Evolutionary conservation across 2,329 filamentous ascomycete species (phyloP).

Genomic region (Ampelomyces quisqualis): DNA sequence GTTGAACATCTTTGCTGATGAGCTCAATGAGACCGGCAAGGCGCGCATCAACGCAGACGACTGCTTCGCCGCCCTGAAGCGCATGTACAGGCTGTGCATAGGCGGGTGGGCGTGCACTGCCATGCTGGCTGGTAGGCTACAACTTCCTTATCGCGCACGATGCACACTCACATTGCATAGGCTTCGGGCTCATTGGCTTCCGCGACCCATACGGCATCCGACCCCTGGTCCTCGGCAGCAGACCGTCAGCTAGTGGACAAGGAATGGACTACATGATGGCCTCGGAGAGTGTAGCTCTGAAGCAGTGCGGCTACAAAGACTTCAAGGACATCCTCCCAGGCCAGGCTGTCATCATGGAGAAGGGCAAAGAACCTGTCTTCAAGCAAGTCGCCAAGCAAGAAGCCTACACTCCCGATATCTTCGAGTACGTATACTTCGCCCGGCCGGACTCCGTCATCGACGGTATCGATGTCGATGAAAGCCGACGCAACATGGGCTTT

Average conservation of each 20-base stretch:
- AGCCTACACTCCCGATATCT: constrained; percentile 79
- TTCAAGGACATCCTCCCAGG: constrained; percentile 79
- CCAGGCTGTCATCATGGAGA: constrained; percentile 81
- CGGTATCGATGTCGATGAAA: constrained; percentile 82
- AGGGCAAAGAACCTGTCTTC: constrained; percentile 73
- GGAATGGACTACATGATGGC: constrained; percentile 86
- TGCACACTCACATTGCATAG: constrained; percentile 38
- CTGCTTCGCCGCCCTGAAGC: constrained; percentile 68
- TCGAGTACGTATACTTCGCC: constrained; percentile 86
- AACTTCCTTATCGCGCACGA: background rate
- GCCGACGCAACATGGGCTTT: constrained; percentile 82
- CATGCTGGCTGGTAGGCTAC: constrained; percentile 67
- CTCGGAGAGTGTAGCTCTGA: constrained; percentile 81
- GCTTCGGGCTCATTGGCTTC: constrained; percentile 79
- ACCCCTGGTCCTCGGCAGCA: constrained; percentile 75
- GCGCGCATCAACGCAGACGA: constrained; percentile 76
- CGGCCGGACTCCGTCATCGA: constrained; percentile 81
- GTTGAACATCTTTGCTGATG: constrained; percentile 84
- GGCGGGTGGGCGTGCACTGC: constrained; percentile 79
- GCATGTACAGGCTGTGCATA: constrained; percentile 71
- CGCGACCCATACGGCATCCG: constrained; percentile 79
- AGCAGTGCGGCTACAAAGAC: constrained; percentile 75
- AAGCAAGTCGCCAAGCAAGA: constrained; percentile 68
- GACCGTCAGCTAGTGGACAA: constrained; percentile 64
- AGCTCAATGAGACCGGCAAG: constrained; percentile 77